Evolutionary conservation across 2,329 filamentous ascomycete species (phyloP), one percentile per base, ranked within the genome.

Genomic region (Alternaria solani): DNA sequence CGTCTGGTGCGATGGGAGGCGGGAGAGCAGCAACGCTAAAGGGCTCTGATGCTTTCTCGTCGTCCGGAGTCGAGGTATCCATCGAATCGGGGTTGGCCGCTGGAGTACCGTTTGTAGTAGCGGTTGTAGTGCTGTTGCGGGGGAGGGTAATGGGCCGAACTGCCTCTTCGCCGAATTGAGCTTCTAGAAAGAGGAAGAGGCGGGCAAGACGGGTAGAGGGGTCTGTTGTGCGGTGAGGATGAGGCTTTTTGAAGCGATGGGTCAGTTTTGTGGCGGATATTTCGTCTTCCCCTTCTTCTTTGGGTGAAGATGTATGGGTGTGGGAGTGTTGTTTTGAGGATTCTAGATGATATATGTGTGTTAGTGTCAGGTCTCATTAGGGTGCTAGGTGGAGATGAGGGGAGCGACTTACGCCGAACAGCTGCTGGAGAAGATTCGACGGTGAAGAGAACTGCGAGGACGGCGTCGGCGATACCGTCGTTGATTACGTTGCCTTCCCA

Each of bases 401-500:
- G 23, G 25, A 26, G 39, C 14, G 4, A 81, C 86, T 80, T 84
- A 91, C 93, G 91, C 80, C 95, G 96, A 51, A 99, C 94, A 12
- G 95, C 94, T 14, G 95, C 95, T 5, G 94, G 95, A 55, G 92
- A 96, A 78, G 91, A 96, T 80, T 99, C 95, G 23, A 97, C 92
- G 0, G 91, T 94, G 69, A 97, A 88, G 11, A 99, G 85, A 3
- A 97, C 93, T 1, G 93, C 93, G 85, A 98, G 92, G 55, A 98
- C 91, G 16, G 95, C 93, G 79, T 99, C 95, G n/a, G 95, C 95
- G 72, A 99, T 96, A 62, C 93, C 92, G 74, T 99, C 95, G 77
- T 98, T 99, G 73, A 97, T 89, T 82, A 97, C 91, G 76, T 98
- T 99, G 59, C 94, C 95, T 77, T 98, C 94, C 95, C 95, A 99